Base-by-base conservation (phyloP, 768 basidiomycete genomes). In the Leccinum disarticulatum region DNA sequence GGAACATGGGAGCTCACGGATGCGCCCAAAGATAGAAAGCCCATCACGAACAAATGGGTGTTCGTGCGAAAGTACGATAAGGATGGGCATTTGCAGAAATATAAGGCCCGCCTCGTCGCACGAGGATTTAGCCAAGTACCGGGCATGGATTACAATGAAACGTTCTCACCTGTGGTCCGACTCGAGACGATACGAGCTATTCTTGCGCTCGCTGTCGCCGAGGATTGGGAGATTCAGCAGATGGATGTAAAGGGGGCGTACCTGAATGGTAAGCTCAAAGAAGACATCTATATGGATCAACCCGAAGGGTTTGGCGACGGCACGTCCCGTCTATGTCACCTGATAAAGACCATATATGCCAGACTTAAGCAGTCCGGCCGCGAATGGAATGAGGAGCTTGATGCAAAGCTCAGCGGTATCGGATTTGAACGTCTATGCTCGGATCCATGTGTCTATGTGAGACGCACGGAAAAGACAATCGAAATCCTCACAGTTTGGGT, bases 401-500 rank as follows among this genome's bases (percentile, higher is more conserved):
- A 61, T 41, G 3, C 0, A 0, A 35, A 55, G 15, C 27, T 58
- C 1, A 9, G 2, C 2, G 8, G 25, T 1, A 35, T 25, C 3
- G 33, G 31, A 2, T 60, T 57, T 33, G 28, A 33, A 9, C n/a
- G 14, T 0, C 1, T 57, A n/a, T 27, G 31, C 1, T 27, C 38
- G 13, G 55, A 57, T 17, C 55, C 52, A 15, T 61, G 56, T 14
- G 22, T 57, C 22, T 61, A 61, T 19, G 46, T 61, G 27, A 15
- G 35, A 51, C 15, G 17, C 1, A 15, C 3, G 2, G 33, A n/a
- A 3, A 11, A 46, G 0, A 14, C 10, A 1, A 51, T 57, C 10
- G 51, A 38, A 3, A 71, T 70, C 6, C 56, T 76, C 2, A 66
- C 71, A 2, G 61, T 75, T 0, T 63, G 62, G 62, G 56, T 63